Evolutionary conservation across 129 eudicot genomes (phyloP), one percentile per base, ranked within the genome.

Genomic region (Oenanthe sinensis): DNA sequence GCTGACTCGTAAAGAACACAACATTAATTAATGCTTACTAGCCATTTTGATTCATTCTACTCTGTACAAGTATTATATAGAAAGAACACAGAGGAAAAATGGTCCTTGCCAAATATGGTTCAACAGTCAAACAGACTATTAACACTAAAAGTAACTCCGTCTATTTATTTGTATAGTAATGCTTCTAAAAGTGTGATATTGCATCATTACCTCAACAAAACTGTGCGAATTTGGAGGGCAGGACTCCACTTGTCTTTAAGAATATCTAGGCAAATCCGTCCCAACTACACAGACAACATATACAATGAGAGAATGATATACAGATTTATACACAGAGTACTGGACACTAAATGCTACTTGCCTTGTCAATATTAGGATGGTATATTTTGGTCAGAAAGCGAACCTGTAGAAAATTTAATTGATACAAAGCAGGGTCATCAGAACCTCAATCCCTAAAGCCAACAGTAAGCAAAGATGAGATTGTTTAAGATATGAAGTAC

Each of bases 221-320:
- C 99, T 0, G 99, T 95, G 44, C 99, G 91, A 65, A 95, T 95
- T 89, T 95, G 97, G 71, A 95, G 97, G 60, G 99, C 99, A 30
- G 99, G 99, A 76, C 99, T 95, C 97, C 99, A 95, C 79, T 95
- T 95, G 88, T 95, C 99, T 79, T 95, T 95, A 3, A 95, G 95
- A 81, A 95, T 92, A 85, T 95, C 99, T 11, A 95, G 93, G 85
- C 99, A 95, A 80, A 95, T 95, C 82, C 99, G 89, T 65, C 99
- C 99, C 86, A 95, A 97, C 97, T 93, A 86, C 81, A 82, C 15
- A 65, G 70, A 86, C 24, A 55, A 37, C 9, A 76, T 24, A 78
- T 30, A 44, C 24, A 50, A 52, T 43, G 33, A 83, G 77, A 67
- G 42, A 37, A 75, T 14, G 13, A 28, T 52, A 69, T 63, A 12